Conservation (phyloP, 768 basidiomycete species). For the Hypholoma sublateritium region DNA sequence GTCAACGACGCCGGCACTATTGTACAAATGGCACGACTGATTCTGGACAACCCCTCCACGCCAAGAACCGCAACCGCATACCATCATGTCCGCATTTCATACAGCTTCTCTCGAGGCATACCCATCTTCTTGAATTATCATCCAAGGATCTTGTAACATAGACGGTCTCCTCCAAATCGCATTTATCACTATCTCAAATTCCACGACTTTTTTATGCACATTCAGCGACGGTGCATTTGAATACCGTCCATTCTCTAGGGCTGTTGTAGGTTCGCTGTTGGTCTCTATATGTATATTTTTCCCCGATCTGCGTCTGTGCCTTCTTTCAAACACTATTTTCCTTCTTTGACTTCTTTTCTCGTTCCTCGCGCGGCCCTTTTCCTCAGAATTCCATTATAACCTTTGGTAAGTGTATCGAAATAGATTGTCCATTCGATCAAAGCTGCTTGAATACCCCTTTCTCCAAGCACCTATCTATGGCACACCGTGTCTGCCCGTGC, state of each 20-base stretch:
- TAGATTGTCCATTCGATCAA: not conserved
- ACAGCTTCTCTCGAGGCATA: not conserved
- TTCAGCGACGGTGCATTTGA: not conserved
- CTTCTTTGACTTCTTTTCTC: conserved; percentile 2
- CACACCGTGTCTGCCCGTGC: not conserved
- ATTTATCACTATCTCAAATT: not conserved
- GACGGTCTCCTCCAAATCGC: not conserved
- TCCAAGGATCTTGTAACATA: conserved; percentile 8
- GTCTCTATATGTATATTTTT: not conserved
- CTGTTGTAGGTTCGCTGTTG: not conserved
- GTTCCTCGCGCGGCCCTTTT: conserved; percentile 1
- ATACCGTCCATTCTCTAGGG: not conserved
- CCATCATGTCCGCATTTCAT: not conserved
- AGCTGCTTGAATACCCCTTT: not conserved
- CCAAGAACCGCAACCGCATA: not conserved
- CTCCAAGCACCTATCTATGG: not conserved
- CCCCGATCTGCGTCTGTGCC: conserved; percentile 1
- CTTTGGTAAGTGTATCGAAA: conserved; percentile 1
- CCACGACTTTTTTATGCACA: not conserved
- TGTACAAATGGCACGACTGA: conserved; percentile 7
- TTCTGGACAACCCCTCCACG: not conserved
- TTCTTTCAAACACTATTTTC: not conserved
- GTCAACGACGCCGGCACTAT: not conserved
- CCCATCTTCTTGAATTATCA: not conserved
- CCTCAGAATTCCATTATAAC: not conserved